A percentile compares a stretch with the other conserved stretches of the same genome.
phyloP scores from a whole-genome alignment of 257 asterid species.

The Sherardia arvensis region DNA sequence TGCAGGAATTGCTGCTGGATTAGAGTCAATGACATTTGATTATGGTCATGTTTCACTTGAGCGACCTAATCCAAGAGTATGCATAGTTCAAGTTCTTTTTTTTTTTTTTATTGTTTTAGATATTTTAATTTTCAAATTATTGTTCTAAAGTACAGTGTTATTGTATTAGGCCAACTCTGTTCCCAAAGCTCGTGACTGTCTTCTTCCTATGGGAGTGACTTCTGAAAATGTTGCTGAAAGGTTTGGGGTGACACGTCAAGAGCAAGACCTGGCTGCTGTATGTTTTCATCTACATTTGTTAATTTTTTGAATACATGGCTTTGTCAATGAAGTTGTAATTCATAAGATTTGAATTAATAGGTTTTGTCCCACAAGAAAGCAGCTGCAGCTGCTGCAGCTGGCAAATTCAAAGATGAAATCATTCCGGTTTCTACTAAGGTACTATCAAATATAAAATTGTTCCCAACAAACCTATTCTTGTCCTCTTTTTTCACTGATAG shows the following conservation, averaged over 20 bases:
- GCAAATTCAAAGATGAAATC: constrained; percentile 84
- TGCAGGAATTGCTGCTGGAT: constrained; percentile 87
- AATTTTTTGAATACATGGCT: not conserved
- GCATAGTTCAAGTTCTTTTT: constrained; percentile 8
- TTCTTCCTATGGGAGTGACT: constrained; percentile 88
- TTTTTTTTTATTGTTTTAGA: not conserved
- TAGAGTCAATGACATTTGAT: constrained; percentile 84
- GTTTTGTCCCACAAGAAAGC: constrained; percentile 83
- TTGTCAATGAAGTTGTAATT: constrained; percentile 1
- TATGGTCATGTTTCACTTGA: constrained; percentile 15
- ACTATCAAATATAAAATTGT: not conserved
- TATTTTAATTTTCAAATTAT: not conserved
- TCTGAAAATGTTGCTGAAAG: constrained; percentile 89
- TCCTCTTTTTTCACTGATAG: not conserved
- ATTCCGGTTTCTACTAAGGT: constrained; percentile 85
- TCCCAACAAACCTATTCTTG: not conserved
- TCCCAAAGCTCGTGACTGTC: constrained; percentile 75
- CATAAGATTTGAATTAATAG: constrained; percentile 28
- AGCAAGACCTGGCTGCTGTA: constrained; percentile 94
- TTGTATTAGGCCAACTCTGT: constrained; percentile 43
- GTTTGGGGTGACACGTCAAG: constrained; percentile 74
- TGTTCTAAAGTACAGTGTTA: constrained; percentile 8
- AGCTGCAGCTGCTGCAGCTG: constrained; percentile 75
- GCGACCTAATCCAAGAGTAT: constrained; percentile 49
- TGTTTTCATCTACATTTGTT: constrained; percentile 14